Percentiles rank a stretch among this genome's conserved stretches.
These are phyloP conservation scores for Mediolabrus comicus DNA, from an alignment of 108 stramenopile genomes.

Conservation along the genomic window DNA sequence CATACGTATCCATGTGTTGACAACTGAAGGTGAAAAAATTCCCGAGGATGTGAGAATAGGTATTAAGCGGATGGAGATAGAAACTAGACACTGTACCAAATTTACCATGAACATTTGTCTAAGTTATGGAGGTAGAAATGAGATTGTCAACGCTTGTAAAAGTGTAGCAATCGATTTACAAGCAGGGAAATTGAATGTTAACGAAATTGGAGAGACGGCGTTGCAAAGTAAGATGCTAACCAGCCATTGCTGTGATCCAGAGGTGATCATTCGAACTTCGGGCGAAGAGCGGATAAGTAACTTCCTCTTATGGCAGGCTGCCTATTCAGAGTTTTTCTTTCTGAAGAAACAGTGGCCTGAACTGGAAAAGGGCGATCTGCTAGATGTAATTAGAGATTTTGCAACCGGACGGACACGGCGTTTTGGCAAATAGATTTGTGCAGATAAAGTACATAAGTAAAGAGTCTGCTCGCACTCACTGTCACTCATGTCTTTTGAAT, in stretches of 20 bases:
- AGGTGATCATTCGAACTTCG: slow-evolving; percentile 92
- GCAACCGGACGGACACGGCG: slow-evolving; percentile 73
- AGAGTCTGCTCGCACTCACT: too few relatives aligned
- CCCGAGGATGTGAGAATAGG: slow-evolving; percentile 54
- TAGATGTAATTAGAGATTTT: slow-evolving; percentile 58
- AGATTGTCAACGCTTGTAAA: slow-evolving; percentile 84
- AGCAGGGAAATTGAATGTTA: slow-evolving; percentile 41
- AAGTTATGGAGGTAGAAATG: slow-evolving; percentile 91
- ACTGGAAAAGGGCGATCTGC: slow-evolving; percentile 59
- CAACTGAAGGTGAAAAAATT: slow-evolving; percentile 68
- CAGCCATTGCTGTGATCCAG: slow-evolving; percentile 70
- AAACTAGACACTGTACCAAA: slow-evolving; percentile 50
- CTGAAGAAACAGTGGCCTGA: slow-evolving; percentile 94
- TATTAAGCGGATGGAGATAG: slow-evolving; percentile 55
- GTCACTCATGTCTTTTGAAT: too few relatives aligned
- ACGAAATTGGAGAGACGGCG: slow-evolving; percentile 56
- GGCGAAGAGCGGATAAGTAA: slow-evolving; percentile 94
- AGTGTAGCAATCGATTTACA: slow-evolving; percentile 51
- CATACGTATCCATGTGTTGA: slow-evolving; percentile 76
- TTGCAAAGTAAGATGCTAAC: slow-evolving; percentile 58
- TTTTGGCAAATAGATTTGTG: slow-evolving; percentile 66
- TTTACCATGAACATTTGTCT: slow-evolving; percentile 91
- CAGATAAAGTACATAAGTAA: not conserved
- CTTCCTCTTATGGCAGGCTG: slow-evolving; percentile 94
- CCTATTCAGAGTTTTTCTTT: slow-evolving; percentile 96